Evolutionary conservation across 306 rosid species (phyloP).

Genomic region (Prunus mongolica): DNA sequence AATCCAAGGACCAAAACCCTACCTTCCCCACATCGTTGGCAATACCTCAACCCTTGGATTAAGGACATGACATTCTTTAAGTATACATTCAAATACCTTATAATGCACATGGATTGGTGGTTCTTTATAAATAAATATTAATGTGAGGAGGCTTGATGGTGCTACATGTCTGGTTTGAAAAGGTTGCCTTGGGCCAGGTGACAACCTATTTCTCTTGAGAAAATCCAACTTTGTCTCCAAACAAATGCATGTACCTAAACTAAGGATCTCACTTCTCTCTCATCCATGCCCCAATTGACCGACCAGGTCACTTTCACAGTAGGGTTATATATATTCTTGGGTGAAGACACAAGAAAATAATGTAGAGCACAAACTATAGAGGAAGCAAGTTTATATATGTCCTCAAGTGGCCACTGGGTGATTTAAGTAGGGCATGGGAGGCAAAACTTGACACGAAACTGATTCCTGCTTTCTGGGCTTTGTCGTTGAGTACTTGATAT

Average conservation of each 20-base stretch:
- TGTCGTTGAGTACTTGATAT: not conserved
- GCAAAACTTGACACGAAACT: constrained; percentile 8
- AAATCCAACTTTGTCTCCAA: not conserved
- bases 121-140: not conserved
- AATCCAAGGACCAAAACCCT: not conserved
- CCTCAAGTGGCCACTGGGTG: not conserved
- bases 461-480: constrained; percentile 6
- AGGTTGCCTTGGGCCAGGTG: not conserved
- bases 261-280: not conserved
- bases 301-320: constrained; percentile 28
- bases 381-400: constrained; percentile 8
- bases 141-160: not conserved
- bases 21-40: not conserved
- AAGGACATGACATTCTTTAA: not conserved
- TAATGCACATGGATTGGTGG: not conserved
- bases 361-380: not conserved
- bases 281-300: constrained; percentile 1
- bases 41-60: not conserved
- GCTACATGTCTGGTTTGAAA: not conserved
- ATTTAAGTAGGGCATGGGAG: not conserved
- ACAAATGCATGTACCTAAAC: not conserved
- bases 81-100: not conserved
- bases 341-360: not conserved
- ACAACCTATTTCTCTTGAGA: not conserved
- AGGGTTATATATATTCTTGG: not conserved